Base-by-base conservation (phyloP, 1,284 basidiomycete genomes). In the Cutaneotrichosporon cavernicola region DNA sequence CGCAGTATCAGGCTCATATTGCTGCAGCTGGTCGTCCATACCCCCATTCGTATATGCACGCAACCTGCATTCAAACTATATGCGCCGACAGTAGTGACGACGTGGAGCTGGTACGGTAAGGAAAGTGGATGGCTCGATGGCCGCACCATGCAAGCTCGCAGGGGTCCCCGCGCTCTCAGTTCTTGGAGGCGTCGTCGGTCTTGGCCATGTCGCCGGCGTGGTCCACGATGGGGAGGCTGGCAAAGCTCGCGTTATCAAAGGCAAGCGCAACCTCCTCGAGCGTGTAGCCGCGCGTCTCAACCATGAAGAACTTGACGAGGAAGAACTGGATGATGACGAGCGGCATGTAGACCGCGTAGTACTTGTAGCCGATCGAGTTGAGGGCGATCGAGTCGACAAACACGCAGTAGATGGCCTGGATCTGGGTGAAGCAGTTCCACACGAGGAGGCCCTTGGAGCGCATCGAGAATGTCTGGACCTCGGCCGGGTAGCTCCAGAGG, bases 381-480 rank as follows among this genome's bases (percentile, higher is more conserved):
- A 82, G 70, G 18, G 80, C 81, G 56, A 81, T 73, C 2, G 76
- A 66, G 65, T 81, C 80, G 40, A 80, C 79, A 38, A 66, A 69
- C 21, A 58, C 59, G 31, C 68, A 65, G 65, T 72, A 76, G 21
- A 70, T 65, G 14, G 67, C 62, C 34, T 69, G 65, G 49, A 70
- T 34, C 63, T 76, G 80, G 38, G 70, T 74, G 63, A 76, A 61
- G 16, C 77, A 76, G 67, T 80, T 81, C 80, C 80, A 82, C 0
- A 81, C 72, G 9, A 80, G 74, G 8, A 82, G 70, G 13, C 81
- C 80, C 68, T 81, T 80, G 65, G 70, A 72, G 58, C 80, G 72
- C 73, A 81, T 78, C 5, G 74, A 74, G 70, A 73, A 82, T 2
- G 80, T 81, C 65, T 79, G 77, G 30, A 80, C 73, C 59, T 81